Base-by-base conservation (phyloP, 1,284 basidiomycete genomes). In the Irpex sp. region DNA sequence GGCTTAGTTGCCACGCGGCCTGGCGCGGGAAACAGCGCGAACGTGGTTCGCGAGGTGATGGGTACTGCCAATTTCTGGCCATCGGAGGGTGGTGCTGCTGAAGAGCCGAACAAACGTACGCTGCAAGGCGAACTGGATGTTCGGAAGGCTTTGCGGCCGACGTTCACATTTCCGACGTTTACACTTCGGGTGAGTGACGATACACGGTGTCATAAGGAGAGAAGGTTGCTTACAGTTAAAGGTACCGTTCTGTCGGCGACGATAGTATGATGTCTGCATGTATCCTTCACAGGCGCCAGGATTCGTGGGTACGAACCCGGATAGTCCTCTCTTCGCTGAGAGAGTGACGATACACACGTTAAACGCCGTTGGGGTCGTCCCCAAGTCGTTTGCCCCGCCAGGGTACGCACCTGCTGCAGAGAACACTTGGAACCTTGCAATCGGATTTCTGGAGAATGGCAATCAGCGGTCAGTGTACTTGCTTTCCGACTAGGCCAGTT, bases 381-480 rank as follows among this genome's bases (percentile, higher is more conserved):
- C 78, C 19, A 75, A 75, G 31, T 83, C 84, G n/a, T 81, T 81
- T 66, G 81, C 82, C 2, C 85, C 85, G 3, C 84, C 83, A 11
- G 82, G 81, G 26, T 87, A 86, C 65, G 77, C 76, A 49, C 77
- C 75, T 48, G 75, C 76, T 15, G 69, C 75, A 44, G 76, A 73
- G 52, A 77, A 75, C 21, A 79, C 86, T 70, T 86, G 83, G 69
- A 85, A 83, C 66, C 81, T 77, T 44, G 78, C 81, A 6, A 73
- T 83, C 40, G 83, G 83, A 9, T 79, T 81, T 47, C 71, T 85
- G 67, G 84, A 85, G 69, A 85, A 84, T 66, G 83, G 84, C 17
- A 85, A 86, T 69, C 83, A 85, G 67, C 74, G 82, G 67, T 85
- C 60, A 64, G 67, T 58, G 26, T 26, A 26, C 26, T 26, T 26